Percentiles rank a stretch among this genome's conserved stretches.
Conservation (phyloP, 306 rosid species). For the Malus domestica region DNA sequence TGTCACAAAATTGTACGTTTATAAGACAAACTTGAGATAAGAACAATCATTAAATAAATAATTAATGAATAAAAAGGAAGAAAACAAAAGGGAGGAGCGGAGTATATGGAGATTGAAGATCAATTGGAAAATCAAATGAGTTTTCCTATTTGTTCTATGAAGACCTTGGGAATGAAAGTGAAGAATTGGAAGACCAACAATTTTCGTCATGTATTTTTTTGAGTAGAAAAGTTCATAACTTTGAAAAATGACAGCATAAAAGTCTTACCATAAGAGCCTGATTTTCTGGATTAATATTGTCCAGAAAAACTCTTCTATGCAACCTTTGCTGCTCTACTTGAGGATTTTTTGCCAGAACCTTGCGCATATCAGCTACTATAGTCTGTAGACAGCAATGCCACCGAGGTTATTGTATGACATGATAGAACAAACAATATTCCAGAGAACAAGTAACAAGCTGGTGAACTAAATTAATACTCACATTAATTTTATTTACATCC, state of each 20-base stretch:
- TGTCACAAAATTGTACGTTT: constrained; percentile 30
- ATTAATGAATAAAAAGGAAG: not conserved
- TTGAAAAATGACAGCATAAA: not conserved
- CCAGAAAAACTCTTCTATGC: constrained; percentile 95
- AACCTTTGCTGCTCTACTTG: constrained; percentile 98
- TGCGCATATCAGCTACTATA: constrained; percentile 98
- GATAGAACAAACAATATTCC: constrained; percentile 13
- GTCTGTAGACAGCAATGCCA: constrained; percentile 34
- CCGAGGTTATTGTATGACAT: constrained; percentile 16
- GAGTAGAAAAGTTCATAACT: not conserved
- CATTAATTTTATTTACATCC: constrained; percentile 89
- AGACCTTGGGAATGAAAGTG: not conserved
- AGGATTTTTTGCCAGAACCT: constrained; percentile 91
- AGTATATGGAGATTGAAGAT: not conserved
- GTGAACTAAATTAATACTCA: constrained; percentile 42
- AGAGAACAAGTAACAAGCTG: constrained; percentile 9
- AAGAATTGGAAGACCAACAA: not conserved
- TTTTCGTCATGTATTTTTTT: not conserved
- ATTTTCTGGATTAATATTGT: constrained; percentile 64
- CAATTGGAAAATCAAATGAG: not conserved
- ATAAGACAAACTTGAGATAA: not conserved
- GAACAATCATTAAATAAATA: not conserved
- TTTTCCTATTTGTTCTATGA: not conserved
- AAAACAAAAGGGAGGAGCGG: not conserved
- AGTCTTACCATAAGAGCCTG: constrained; percentile 76